Conservation (phyloP, 2,329 filamentous ascomycete species). For the Scedosporium aurantiacum region DNA sequence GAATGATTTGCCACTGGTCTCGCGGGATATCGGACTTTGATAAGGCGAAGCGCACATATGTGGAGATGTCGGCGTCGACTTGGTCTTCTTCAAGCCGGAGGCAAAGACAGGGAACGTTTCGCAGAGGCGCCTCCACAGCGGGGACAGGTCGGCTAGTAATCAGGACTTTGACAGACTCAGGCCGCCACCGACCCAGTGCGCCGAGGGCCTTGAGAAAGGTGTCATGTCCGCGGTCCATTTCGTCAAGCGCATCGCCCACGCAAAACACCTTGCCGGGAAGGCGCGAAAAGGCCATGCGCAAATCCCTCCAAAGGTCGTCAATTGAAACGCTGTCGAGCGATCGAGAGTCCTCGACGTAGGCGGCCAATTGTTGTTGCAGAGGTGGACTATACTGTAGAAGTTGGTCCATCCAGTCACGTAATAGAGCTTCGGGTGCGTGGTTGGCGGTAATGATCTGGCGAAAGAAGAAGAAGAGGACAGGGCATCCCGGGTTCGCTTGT, state of each 20-base stretch:
- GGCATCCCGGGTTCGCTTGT: slow-evolving; percentile 9
- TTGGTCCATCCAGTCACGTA: slow-evolving; percentile 25
- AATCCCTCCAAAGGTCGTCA: slow-evolving; percentile 19
- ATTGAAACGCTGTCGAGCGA: slow-evolving; percentile 8
- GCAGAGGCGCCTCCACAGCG: slow-evolving; percentile 19
- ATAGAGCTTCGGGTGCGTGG: slow-evolving; percentile 16
- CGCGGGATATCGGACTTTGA: slow-evolving; percentile 10
- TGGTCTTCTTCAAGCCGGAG: slow-evolving; percentile 24
- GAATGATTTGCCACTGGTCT: slow-evolving; percentile 13
- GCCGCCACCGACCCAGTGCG: slow-evolving; percentile 19
- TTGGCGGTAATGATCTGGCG: slow-evolving; percentile 26
- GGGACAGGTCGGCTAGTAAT: slow-evolving; percentile 30
- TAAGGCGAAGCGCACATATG: slow-evolving; percentile 20
- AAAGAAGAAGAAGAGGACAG: slow-evolving; percentile 28
- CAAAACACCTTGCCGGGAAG: slow-evolving; percentile 21
- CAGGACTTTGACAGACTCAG: slow-evolving; percentile 26
- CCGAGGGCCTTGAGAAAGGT: slow-evolving; percentile 22
- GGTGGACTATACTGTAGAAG: slow-evolving; percentile 18
- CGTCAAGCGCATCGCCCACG: slow-evolving; percentile 33
- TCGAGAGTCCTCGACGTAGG: slow-evolving; percentile 6
- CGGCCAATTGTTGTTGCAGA: slow-evolving; percentile 16
- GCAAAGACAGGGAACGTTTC: slow-evolving; percentile 11
- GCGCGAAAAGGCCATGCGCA: slow-evolving; percentile 14
- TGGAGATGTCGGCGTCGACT: slow-evolving; percentile 28
- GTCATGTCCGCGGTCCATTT: slow-evolving; percentile 29